Base-by-base conservation (phyloP, 352 stramenopile species). In the Pythium aristosporum region DNA sequence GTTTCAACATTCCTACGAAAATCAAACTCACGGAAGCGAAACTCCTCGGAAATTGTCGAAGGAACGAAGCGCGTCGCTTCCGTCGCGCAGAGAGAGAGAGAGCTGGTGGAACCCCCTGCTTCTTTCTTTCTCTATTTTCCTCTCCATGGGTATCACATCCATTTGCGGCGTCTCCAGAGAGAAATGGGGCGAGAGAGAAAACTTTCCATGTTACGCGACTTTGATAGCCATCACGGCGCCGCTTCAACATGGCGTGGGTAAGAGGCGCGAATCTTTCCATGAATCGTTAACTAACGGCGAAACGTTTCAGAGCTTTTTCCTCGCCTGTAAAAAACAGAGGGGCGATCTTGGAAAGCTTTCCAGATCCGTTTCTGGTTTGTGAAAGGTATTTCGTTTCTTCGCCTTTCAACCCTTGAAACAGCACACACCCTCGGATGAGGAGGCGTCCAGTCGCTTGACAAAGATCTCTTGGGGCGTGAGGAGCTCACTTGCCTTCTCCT, bases 171-270 rank as follows among this genome's bases (percentile, higher is more conserved):
- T 30, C 25, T 30, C 25, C 25, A 30, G 3, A 30, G 25, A 30
- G 25, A n/a, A n/a, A n/a, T 7, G 36, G 5, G 41, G 25, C n/a
- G 5, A 20, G 25, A 30, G 25, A 30, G 25, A 51, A 37, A 61
- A 61, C 12, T 41, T 61, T 63, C 46, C 30, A 63, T 42, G 58
- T 57, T 60, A 37, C 49, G 32, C 44, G 49, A 60, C 23, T 54
- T 71, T 71, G 64, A 71, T 71, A 66, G 55, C 64, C 64, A 71
- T 71, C 64, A 59, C 23, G 4, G 42, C 55, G 34, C 3, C 49
- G 56, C 62, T 60, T 63, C 62, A 63, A 61, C 55, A 56, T 62
- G 53, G 9, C 21, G 34, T 23, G 25, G 16, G 11, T 5, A 52
- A 11, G 50, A 7, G 34, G 25, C 46, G 52, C 54, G 62, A 69